Evolutionary conservation across 179 eudicot genomes (phyloP), one percentile per base, ranked within the genome.

Genomic region (Corrigiola litoralis): DNA sequence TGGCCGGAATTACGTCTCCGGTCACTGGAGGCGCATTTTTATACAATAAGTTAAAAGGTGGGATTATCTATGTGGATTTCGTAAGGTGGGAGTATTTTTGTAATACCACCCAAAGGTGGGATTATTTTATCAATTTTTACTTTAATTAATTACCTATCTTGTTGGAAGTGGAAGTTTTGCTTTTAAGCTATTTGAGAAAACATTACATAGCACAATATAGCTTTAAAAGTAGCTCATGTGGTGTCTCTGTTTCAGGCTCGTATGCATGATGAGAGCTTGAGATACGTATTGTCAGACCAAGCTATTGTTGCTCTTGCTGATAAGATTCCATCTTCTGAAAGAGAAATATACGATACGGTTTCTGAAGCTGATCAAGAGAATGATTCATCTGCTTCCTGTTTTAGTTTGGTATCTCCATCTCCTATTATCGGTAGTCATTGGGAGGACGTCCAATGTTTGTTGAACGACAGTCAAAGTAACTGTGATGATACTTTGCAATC

Each of bases 251-350:
- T 75, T 65, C 84, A 91, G 97, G 99, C 99, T 60, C 96, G 97
- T 60, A 66, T 91, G 57, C 99, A 95, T 76, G 99, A 95, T 77
- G 99, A 95, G 72, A 88, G 96, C 84, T 83, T 95, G 81, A 86
- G 88, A 82, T 95, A 74, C 69, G 84, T 91, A 34, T 71, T 95
- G 64, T 91, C 99, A 24, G 99, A 91, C 70, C 86, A 80, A 31
- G 97, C 90, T 21, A 74, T 88, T 60, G 71, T 77, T 68, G 83
- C 96, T 53, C 87, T 95, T 73, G 96, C 87, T 23, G 71, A 77
- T 62, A 76, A 80, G 73, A 54, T 67, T 57, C 92, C 99, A 59
- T 48, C 64, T 47, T 77, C 75, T 28, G 80, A 79, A 73, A 58
- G 37, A 55, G 95, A 84, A 60, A 69, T 90, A 28, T 84, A 49